Conservation (phyloP, 2,329 filamentous ascomycete species). For the Fusarium sp. region DNA sequence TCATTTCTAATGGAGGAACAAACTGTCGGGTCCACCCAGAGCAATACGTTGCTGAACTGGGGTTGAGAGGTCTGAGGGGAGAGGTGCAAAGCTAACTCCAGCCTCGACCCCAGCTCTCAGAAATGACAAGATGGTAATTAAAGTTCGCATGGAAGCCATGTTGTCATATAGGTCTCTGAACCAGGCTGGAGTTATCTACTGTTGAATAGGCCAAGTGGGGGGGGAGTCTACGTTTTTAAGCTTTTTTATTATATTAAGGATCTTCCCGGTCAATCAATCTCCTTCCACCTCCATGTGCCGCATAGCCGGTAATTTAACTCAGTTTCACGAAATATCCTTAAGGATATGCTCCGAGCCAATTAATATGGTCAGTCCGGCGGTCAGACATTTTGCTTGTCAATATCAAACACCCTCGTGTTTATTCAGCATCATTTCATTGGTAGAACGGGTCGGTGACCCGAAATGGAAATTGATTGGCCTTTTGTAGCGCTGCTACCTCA, state of each 20-base stretch:
- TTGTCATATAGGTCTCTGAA: not conserved
- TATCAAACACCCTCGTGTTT: slow-evolving; percentile 8
- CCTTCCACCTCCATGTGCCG: not conserved
- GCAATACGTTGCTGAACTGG: slow-evolving; percentile 27
- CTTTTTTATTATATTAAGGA: no score
- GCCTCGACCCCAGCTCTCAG: not conserved
- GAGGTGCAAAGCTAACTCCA: slow-evolving; percentile 12
- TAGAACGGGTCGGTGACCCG: slow-evolving; percentile 1
- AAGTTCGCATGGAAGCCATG: no score
- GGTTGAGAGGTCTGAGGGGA: slow-evolving; percentile 24
- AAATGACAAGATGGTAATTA: not conserved
- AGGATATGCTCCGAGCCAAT: slow-evolving; percentile 4
- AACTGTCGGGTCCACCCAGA: slow-evolving; percentile 15
- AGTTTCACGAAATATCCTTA: not conserved
- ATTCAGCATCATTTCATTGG: slow-evolving; percentile 10
- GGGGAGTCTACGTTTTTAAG: no score
- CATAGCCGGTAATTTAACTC: not conserved
- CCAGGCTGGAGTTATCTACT: not conserved
- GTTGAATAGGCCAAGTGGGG: no score
- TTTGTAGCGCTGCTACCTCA: no score
- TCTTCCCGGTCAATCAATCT: no score
- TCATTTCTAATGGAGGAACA: no score
- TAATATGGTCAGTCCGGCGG: not conserved
- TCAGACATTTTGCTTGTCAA: not conserved
- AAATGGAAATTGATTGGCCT: not conserved